phyloP scores from a whole-genome alignment of 1,284 basidiomycete species.

The Leccinum insolens region DNA sequence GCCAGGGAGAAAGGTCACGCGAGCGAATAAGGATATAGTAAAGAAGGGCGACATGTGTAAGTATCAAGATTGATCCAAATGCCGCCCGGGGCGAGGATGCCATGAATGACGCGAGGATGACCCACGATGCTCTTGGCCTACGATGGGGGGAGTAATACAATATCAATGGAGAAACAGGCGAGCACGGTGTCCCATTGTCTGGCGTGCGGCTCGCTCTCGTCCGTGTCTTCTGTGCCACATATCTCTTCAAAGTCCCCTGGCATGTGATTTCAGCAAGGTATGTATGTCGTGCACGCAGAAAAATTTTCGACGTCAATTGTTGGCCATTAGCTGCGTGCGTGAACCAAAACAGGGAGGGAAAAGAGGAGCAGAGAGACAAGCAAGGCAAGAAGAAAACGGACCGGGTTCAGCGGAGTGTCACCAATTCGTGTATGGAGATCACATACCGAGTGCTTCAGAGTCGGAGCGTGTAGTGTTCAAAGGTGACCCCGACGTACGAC shows the following conservation, averaged over 20 bases:
- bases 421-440: background rate
- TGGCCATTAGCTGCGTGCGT: conserved; percentile 59
- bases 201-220: conserved; percentile 60
- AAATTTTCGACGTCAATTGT: conserved; percentile 68
- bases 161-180: conserved; percentile 82
- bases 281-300: too few species aligned
- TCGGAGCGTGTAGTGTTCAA: too few species aligned
- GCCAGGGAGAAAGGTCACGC: conserved; percentile 44
- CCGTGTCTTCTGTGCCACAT: conserved; percentile 57
- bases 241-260: conserved; percentile 92
- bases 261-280: background rate
- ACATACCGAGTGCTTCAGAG: conserved; percentile 52
- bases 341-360: background rate
- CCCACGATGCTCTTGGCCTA: conserved; percentile 92
- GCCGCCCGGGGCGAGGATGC: conserved; percentile 75
- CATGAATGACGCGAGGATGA: conserved; percentile 77
- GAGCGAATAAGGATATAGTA: background rate
- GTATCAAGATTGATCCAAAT: conserved; percentile 85
- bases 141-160: conserved; percentile 41
- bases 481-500: too few species aligned
- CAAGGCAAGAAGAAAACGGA: background rate
- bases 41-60: conserved; percentile 35
- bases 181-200: conserved; percentile 88
- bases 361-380: too few species aligned
- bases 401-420: background rate